These are phyloP conservation scores for Manihot esculenta DNA, from an alignment of 441 rosid species.

Conservation along the genomic window DNA sequence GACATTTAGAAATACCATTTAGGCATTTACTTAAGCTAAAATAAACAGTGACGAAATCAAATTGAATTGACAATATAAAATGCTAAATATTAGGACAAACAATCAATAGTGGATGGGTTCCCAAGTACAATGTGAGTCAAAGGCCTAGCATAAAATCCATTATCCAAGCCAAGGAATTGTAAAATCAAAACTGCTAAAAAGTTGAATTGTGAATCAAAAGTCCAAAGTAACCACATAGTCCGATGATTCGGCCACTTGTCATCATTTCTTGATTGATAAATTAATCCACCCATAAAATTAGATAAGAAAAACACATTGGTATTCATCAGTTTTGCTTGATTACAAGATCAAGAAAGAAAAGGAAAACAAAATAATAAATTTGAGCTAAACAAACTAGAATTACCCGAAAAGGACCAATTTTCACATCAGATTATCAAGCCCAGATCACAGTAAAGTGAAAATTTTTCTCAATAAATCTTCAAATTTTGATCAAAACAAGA, in stretches of 20 bases:
- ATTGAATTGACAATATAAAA: not conserved
- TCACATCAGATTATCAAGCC: conserved; percentile 6
- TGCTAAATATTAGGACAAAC: not conserved
- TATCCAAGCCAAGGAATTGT: not conserved
- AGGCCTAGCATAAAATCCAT: not conserved
- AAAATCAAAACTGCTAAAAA: not conserved
- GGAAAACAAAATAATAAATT: not conserved
- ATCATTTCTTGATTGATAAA: not conserved
- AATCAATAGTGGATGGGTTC: not conserved
- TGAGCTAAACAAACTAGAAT: not conserved
- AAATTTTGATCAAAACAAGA: conserved; percentile 4
- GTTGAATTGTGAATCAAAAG: not conserved
- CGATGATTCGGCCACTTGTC: not conserved
- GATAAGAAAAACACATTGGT: too few species aligned
- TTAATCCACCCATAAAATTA: not conserved
- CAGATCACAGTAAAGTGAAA: not conserved
- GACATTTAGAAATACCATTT: not conserved
- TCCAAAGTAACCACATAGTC: not conserved
- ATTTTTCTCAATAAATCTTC: not conserved
- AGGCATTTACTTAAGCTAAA: not conserved
- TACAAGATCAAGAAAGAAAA: not conserved
- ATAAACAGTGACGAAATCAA: not conserved
- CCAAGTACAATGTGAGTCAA: not conserved
- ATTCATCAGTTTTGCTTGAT: not conserved
- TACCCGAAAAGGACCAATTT: not conserved